phyloP scores from a whole-genome alignment of 1,284 basidiomycete species.

The Fomitopsis pinicola region DNA sequence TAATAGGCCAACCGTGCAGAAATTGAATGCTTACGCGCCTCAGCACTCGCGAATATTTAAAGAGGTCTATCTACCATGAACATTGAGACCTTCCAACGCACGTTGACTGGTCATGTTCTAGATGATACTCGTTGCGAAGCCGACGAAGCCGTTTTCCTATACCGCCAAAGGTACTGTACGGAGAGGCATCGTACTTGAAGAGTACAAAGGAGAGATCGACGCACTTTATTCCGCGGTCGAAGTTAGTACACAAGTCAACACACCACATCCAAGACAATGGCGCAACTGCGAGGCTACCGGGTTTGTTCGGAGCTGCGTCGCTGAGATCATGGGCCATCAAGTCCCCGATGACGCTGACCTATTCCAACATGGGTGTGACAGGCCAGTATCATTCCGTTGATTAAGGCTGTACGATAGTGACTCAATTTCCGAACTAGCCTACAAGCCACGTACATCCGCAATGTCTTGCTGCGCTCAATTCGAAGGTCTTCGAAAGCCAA shows the following conservation, averaged over 20 bases:
- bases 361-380: constrained; percentile 41
- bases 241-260: constrained; percentile 17
- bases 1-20: constrained; percentile 29
- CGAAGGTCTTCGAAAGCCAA: neutral
- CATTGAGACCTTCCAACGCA: neutral
- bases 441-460: constrained; percentile 40
- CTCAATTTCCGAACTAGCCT: constrained; percentile 14
- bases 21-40: constrained; percentile 29
- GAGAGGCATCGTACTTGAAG: constrained; percentile 18
- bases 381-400: constrained; percentile 21
- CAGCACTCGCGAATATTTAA: constrained; percentile 34
- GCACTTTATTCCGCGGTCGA: constrained; percentile 22
- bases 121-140: constrained; percentile 28
- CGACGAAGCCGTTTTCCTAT: constrained; percentile 26
- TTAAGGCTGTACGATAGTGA: neutral
- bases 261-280: constrained; percentile 26
- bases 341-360: constrained; percentile 35
- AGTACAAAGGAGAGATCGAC: constrained; percentile 28
- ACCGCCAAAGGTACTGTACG: constrained; percentile 28
- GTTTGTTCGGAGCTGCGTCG: constrained; percentile 28
- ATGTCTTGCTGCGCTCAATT: constrained; percentile 9
- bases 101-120: neutral
- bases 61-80: constrained; percentile 19
- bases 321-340: constrained; percentile 19
- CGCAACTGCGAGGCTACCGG: constrained; percentile 9